Evolutionary conservation across 2,329 filamentous ascomycete genomes (phyloP), one percentile per base, ranked within the genome.

Genomic region (Dactylonectria estremocensis): DNA sequence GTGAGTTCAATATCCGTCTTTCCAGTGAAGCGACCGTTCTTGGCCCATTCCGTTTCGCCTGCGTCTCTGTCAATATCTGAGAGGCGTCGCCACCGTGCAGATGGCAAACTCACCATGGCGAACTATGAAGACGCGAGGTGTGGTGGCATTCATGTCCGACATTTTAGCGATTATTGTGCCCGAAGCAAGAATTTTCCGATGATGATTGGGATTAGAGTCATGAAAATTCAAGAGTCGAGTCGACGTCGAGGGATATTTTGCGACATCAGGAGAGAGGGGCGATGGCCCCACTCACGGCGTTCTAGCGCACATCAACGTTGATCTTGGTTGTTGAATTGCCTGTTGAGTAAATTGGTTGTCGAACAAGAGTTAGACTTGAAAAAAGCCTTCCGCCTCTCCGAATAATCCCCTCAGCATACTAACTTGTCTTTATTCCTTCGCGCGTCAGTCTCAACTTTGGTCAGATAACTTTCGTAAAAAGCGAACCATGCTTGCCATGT

Each of bases 1-100:
- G 62, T 68, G 13, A 68, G 62, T 22, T 58, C 57, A 4, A 68
- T 66, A 18, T 68, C 62, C 2, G 62, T 68, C 20, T 11, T 50
- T 16, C 63, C 54, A 18, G 60, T 62, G 49, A 37, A 62, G 20
- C 40, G 40, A 14, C 60, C 60, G 3, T 20, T n/a, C 10, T 55
- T 55, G 28, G 60, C 49, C 60, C 60, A 62, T 16, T 62, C 60
- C 7, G 60, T 62, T 13, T 62, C 50, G 31, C 49, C 60, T 62
- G 24, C 18, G 53, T 43, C 8, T 8, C 7, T 16, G 40, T 43
- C 14, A 43, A n/a, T 43, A 43, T 18, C n/a, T 1, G 40, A 3
- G 40, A 43, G 40, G 16, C 6, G 40, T 6, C n/a, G 3, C 1
- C 37, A 5, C 37, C 37, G 5, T 13, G 37, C 37, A 20, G 6